phyloP scores from a whole-genome alignment of 495 filamentous ascomycete species.

The Parachaetomium inaequale region DNA sequence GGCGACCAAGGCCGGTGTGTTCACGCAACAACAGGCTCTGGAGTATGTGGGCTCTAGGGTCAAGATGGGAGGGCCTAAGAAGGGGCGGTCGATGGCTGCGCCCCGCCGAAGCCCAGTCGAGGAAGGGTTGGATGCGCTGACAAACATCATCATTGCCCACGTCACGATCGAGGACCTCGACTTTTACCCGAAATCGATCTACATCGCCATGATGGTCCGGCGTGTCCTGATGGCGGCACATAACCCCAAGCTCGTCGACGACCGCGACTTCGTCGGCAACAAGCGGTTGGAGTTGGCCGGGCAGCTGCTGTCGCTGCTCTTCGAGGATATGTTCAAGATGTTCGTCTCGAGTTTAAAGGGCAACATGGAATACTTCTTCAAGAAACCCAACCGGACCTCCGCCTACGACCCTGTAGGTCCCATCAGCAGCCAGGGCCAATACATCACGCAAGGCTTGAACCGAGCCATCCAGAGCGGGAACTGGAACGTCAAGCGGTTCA shows the following conservation, averaged over 20 bases:
- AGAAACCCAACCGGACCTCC: constrained; percentile 79
- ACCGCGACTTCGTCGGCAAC: constrained; percentile 97
- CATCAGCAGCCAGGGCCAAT: constrained; percentile 68
- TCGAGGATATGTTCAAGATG: constrained; percentile 96
- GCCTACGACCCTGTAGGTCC: constrained; percentile 80
- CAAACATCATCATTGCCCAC: constrained; percentile 87
- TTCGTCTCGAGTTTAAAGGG: constrained; percentile 82
- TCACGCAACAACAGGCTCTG: constrained; percentile 89
- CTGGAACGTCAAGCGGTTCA: constrained; percentile 94
- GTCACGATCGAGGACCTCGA: constrained; percentile 85
- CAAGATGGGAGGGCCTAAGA: constrained; percentile 68
- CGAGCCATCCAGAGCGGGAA: constrained; percentile 95
- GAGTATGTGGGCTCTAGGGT: constrained; percentile 84
- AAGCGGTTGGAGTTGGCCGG: constrained; percentile 92
- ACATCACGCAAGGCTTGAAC: constrained; percentile 87
- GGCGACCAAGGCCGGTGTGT: constrained; percentile 71
- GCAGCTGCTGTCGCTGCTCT: constrained; percentile 89
- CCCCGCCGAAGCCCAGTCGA: constrained; percentile 67
- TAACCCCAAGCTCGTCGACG: constrained; percentile 83
- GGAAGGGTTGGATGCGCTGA: constrained; percentile 86
- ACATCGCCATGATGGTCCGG: constrained; percentile 92
- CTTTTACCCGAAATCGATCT: constrained; percentile 91
- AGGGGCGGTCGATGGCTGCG: constrained; percentile 38
- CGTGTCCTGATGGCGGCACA: constrained; percentile 90
- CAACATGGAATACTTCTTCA: constrained; percentile 88